These are phyloP conservation scores for Pythium folliculosum DNA, from an alignment of 352 stramenopile genomes.

Conservation along the genomic window DNA sequence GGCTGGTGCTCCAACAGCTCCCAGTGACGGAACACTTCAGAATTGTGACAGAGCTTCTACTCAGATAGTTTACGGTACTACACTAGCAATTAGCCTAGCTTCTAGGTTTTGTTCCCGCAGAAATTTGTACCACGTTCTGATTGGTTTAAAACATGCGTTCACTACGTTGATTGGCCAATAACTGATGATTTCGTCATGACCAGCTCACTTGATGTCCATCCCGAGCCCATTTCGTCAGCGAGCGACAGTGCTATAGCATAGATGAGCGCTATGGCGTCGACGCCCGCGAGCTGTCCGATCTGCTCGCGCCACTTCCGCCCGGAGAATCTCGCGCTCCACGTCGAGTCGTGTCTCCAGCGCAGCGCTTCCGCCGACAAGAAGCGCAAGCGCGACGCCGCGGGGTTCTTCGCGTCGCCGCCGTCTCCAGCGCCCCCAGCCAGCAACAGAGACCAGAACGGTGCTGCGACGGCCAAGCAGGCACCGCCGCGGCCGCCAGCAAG, in stretches of 20 bases:
- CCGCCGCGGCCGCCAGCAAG: background rate
- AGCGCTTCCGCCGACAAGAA: constrained; percentile 45
- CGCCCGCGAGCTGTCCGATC: constrained; percentile 59
- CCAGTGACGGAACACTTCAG: background rate
- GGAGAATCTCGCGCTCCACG: constrained; percentile 76
- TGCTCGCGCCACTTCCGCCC: constrained; percentile 73
- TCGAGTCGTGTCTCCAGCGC: constrained; percentile 57
- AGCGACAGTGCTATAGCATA: too few species aligned
- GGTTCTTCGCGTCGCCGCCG: background rate
- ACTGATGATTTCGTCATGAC: background rate
- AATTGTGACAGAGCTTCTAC: background rate
- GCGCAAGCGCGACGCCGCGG: constrained; percentile 38
- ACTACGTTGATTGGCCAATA: constrained; percentile 11
- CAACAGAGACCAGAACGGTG: background rate
- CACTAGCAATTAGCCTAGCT: constrained; percentile 5
- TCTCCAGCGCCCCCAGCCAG: background rate
- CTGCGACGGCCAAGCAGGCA: background rate
- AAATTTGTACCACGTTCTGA: background rate
- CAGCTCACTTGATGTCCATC: background rate
- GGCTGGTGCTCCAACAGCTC: constrained; percentile 1
- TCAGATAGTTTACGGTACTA: background rate
- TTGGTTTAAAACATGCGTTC: background rate
- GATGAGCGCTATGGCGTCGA: constrained; percentile 30
- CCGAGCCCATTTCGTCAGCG: too few species aligned
- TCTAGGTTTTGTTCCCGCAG: background rate